Evolutionary conservation across 768 basidiomycete genomes (phyloP).

Genomic region (Neoboletus magnificus): DNA sequence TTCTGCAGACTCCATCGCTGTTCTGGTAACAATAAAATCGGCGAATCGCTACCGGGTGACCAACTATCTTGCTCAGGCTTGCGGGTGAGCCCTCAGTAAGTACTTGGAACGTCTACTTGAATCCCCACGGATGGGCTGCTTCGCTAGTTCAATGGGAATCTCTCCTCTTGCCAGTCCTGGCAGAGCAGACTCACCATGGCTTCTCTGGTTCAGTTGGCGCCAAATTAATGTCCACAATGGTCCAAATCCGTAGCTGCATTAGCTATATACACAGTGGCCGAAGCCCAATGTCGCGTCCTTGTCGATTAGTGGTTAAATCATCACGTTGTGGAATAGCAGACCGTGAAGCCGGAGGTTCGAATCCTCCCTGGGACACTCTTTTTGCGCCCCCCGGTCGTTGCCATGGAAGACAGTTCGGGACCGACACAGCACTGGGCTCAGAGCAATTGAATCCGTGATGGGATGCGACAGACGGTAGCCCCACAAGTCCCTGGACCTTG

Average conservation of each 20-base stretch:
- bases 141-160: too few species aligned
- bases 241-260: background rate
- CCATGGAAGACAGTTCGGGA: background rate
- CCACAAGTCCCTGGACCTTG: background rate
- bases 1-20: background rate
- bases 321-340: constrained; percentile 37
- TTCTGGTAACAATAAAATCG: background rate
- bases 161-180: too few species aligned
- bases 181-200: too few species aligned
- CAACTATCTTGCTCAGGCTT: background rate
- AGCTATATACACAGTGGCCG: background rate
- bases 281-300: constrained; percentile 22
- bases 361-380: constrained; percentile 32
- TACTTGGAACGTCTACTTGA: background rate
- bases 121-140: too few species aligned
- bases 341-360: constrained; percentile 43
- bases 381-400: background rate
- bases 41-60: background rate
- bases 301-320: constrained; percentile 47
- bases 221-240: background rate
- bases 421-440: background rate
- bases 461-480: background rate
- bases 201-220: background rate
- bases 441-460: background rate
- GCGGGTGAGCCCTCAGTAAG: background rate